Evolutionary conservation across 2,329 filamentous ascomycete species (phyloP), one percentile per base, ranked within the genome.

Genomic region (Aspergillus sp.): DNA sequence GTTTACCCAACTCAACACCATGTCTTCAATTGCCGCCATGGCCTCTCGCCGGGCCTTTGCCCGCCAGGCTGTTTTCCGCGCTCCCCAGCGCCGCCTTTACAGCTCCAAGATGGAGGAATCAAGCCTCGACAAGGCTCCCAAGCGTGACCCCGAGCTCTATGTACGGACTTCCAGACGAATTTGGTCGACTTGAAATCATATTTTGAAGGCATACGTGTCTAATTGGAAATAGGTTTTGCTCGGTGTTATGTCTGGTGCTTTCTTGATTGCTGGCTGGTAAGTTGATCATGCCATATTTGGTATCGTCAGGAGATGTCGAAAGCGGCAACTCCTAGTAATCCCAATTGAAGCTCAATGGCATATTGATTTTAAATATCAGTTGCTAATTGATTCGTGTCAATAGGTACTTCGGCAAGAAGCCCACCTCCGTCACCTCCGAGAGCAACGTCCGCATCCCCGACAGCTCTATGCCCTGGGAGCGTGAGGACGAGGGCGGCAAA

Each of bases 391-490:
- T 90, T 95, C 70, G 89, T 37, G 46, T 31, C 39, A 60, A 59
- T 39, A 76, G 70, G 71, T 79, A 79, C 73, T 79, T 79, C 90
- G 91, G 90, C 78, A 86, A 88, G 77, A 90, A 90, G 71, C 95
- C 95, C 65, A 98, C 95, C 70, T 87, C 84, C 64, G 82, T 91
- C 60, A 92, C 87, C 68, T 96, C 91, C 69, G 92, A 98, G 82
- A 83, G 83, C 71, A 79, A 83, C 69, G 89, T 97, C 66, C 82
- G 84, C 73, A 86, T 96, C 71, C 87, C 88, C 73, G 80, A 86
- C 70, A 84, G 84, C 76, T 87, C 89, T 71, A 96, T 96, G 89
- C 93, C 95, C 63, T 99, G 95, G 95, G 89, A 99, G 79, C 84
- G 84, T 60, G 86, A 84, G 60, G 77, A 81, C 33, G 54, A 52